Conservation (phyloP, 2,329 filamentous ascomycete genomes). For the Fusarium xylarioides region DNA sequence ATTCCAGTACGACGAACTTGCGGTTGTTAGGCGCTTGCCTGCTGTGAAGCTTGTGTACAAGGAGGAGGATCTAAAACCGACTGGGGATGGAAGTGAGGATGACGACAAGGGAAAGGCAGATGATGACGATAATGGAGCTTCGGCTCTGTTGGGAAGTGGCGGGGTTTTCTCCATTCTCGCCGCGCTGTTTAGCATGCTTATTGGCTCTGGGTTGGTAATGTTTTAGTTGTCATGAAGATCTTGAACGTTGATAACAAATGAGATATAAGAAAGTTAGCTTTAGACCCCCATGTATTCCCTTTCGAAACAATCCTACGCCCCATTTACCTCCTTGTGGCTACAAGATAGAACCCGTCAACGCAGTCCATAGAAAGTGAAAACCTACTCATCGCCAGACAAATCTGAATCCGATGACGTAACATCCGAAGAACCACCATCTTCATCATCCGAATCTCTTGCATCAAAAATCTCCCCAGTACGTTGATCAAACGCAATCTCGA, state of each 20-base stretch:
- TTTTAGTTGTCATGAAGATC: background rate
- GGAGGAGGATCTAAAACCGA: background rate
- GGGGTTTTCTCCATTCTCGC: background rate
- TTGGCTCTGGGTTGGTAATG: constrained; percentile 16
- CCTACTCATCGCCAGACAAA: background rate
- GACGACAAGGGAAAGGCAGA: rapidly evolving
- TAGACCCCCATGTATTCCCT: rapidly evolving
- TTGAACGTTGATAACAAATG: rapidly evolving
- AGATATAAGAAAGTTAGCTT: background rate
- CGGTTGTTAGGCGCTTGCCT: background rate
- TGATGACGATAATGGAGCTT: background rate
- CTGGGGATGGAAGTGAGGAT: rapidly evolving
- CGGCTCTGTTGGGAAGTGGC: background rate
- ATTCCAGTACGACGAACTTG: background rate
- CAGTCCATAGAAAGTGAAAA: rapidly evolving
- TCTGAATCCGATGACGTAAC: background rate
- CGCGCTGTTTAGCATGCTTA: constrained; percentile 2
- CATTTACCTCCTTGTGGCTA: rapidly evolving
- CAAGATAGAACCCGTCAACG: rapidly evolving
- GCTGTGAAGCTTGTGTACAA: constrained; percentile 26
- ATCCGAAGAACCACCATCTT: background rate
- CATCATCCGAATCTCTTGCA: background rate
- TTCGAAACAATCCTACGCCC: rapidly evolving
- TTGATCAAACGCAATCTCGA: background rate
- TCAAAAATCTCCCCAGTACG: background rate